phyloP scores from a whole-genome alignment of 2,329 filamentous ascomycete genomes.

The Fusarium sp. region DNA sequence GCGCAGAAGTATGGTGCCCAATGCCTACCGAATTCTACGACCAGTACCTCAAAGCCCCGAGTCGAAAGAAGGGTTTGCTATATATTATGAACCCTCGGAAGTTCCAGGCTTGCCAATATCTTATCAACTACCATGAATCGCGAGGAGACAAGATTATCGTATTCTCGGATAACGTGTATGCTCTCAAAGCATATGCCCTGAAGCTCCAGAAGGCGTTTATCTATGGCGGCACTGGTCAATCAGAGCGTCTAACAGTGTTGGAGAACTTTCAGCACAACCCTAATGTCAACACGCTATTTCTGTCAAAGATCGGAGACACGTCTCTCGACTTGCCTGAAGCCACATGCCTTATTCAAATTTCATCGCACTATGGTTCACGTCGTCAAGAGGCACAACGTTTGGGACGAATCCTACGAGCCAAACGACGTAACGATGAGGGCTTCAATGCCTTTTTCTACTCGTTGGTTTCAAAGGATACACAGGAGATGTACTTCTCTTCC shows the following conservation, averaged over 20 bases:
- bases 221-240: conserved; percentile 86
- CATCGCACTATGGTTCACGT: conserved; percentile 95
- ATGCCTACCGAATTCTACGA: conserved; percentile 99
- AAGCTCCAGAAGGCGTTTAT: conserved; percentile 91
- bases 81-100: conserved; percentile 99
- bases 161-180: conserved; percentile 97
- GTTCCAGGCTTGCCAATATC: conserved; percentile 95
- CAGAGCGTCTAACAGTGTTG: conserved; percentile 86
- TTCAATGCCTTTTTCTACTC: conserved; percentile 99
- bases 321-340: conserved; percentile 97
- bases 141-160: conserved; percentile 98
- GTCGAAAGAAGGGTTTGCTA: conserved; percentile 63
- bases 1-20: conserved; percentile 98
- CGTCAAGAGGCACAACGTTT: conserved; percentile 95
- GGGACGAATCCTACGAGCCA: conserved; percentile 92
- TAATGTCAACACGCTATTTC: conserved; percentile 88
- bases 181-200: conserved; percentile 84
- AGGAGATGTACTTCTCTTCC: conserved; percentile 97
- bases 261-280: conserved; percentile 97
- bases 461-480: conserved; percentile 94
- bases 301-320: conserved; percentile 98
- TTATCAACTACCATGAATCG: conserved; percentile 97
- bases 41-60: conserved; percentile 82
- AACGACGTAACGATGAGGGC: conserved; percentile 94
- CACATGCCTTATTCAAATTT: conserved; percentile 96